These are phyloP conservation scores for Cetradonia linearis DNA, from an alignment of 495 filamentous ascomycete genomes.

Conservation along the genomic window DNA sequence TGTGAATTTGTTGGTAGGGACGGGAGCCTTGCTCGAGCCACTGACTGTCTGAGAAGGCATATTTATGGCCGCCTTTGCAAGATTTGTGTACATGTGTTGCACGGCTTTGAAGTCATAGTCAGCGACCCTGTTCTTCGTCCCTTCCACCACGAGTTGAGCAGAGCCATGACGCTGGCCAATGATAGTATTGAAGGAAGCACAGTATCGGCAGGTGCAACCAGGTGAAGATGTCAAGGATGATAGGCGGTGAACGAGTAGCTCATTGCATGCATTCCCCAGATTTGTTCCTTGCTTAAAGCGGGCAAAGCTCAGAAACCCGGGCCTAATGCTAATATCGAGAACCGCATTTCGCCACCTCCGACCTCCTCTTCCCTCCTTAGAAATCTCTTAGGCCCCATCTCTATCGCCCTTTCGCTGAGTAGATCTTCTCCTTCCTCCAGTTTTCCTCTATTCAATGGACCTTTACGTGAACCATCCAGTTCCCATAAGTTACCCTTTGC, in stretches of 20 bases:
- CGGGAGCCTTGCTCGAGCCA: neutral
- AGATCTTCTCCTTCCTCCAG: conserved; percentile 57
- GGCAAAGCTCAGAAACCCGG: conserved; percentile 30
- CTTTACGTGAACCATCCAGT: conserved; percentile 65
- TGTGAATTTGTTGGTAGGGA: conserved; percentile 10
- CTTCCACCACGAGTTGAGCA: neutral
- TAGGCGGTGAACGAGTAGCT: neutral
- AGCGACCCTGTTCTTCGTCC: neutral
- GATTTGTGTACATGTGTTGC: neutral
- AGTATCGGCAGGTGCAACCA: neutral
- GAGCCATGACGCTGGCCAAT: neutral
- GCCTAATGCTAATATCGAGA: conserved; percentile 57
- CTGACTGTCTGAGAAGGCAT: neutral
- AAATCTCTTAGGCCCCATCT: conserved; percentile 52
- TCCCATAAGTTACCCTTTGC: conserved; percentile 62
- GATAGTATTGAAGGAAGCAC: neutral
- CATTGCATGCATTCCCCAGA: conserved; percentile 7
- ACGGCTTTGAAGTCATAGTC: neutral
- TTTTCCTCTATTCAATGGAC: conserved; percentile 59
- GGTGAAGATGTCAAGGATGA: neutral
- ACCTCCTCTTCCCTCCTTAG: conserved; percentile 45
- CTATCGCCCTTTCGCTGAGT: conserved; percentile 53
- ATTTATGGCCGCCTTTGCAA: neutral
- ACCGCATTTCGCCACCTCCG: conserved; percentile 38
- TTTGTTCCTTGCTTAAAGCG: conserved; percentile 3